A percentile compares a stretch with the other conserved stretches of the same genome.
phyloP scores from a whole-genome alignment of 2,329 filamentous ascomycete species.

The Zymoseptoria tritici region DNA sequence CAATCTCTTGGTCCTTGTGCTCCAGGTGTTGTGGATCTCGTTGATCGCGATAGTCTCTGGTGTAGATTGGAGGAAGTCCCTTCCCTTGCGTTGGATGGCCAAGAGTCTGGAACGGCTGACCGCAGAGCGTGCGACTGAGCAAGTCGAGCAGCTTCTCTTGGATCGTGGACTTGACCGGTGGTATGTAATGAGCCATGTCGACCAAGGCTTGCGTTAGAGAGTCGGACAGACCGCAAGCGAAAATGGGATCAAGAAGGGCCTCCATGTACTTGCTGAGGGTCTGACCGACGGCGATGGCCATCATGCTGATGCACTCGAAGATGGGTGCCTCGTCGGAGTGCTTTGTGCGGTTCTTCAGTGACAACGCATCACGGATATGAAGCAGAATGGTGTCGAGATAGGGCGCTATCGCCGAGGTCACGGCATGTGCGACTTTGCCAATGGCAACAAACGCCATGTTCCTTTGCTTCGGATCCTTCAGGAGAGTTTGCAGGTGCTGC shows the following conservation, averaged over 20 bases:
- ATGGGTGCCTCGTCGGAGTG: conserved; percentile 63
- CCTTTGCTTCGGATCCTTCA: conserved; percentile 90
- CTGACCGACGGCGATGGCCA: conserved; percentile 91
- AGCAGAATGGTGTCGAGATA: conserved; percentile 92
- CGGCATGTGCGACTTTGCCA: conserved; percentile 90
- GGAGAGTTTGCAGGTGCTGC: conserved; percentile 86
- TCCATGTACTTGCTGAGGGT: conserved; percentile 98
- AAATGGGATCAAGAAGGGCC: conserved; percentile 87
- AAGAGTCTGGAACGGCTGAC: conserved; percentile 83
- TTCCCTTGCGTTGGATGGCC: conserved; percentile 86
- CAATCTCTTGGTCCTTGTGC: conserved; percentile 74
- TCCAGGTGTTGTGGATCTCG: conserved; percentile 79
- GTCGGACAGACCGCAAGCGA: conserved; percentile 88
- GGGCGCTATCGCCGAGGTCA: conserved; percentile 88
- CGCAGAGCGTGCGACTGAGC: conserved; percentile 86
- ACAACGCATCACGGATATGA: conserved; percentile 85
- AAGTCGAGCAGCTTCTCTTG: conserved; percentile 92
- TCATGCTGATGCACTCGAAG: conserved; percentile 94
- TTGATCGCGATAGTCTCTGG: conserved; percentile 60
- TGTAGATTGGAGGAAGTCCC: conserved; percentile 70
- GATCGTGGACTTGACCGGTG: conserved; percentile 83
- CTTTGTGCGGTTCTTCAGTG: conserved; percentile 63
- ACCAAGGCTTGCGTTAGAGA: conserved; percentile 92
- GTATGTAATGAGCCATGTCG: conserved; percentile 98
- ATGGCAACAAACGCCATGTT: conserved; percentile 95